phyloP scores from a whole-genome alignment of 192 early-diverging fungal genomes.

The Phlyctochytrium bullatum region DNA sequence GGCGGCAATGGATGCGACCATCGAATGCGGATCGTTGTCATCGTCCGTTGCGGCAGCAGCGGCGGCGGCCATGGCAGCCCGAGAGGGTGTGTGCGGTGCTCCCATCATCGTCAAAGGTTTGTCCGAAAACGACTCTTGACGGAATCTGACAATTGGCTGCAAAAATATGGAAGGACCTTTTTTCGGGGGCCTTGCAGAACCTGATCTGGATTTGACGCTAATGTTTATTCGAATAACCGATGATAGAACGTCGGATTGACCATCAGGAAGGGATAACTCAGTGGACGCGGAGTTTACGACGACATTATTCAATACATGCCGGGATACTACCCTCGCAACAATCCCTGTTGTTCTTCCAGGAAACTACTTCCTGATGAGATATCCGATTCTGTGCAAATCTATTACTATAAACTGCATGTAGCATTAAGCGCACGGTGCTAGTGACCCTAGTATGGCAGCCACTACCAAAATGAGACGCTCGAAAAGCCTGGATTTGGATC shows the following conservation, averaged over 20 bases:
- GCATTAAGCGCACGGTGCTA: not conserved
- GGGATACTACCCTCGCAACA: no score
- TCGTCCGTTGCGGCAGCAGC: not conserved
- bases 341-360: no score
- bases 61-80: not conserved
- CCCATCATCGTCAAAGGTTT: not conserved
- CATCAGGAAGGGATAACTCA: not conserved
- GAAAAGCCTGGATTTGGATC: not conserved
- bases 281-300: no score
- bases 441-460: not conserved
- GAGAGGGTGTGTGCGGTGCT: not conserved
- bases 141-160: no score
- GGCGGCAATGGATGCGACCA: not conserved
- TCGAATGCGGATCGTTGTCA: not conserved
- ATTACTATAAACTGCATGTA: not conserved
- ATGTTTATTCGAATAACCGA: not conserved
- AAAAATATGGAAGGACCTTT: no score
- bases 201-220: not conserved
- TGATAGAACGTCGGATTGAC: not conserved
- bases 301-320: no score
- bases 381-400: no score
- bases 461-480: not conserved
- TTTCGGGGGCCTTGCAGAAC: not conserved
- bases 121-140: no score
- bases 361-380: no score